phyloP scores from a whole-genome alignment of 2,329 filamentous ascomycete species.

The Microsporum ferrugineum region DNA sequence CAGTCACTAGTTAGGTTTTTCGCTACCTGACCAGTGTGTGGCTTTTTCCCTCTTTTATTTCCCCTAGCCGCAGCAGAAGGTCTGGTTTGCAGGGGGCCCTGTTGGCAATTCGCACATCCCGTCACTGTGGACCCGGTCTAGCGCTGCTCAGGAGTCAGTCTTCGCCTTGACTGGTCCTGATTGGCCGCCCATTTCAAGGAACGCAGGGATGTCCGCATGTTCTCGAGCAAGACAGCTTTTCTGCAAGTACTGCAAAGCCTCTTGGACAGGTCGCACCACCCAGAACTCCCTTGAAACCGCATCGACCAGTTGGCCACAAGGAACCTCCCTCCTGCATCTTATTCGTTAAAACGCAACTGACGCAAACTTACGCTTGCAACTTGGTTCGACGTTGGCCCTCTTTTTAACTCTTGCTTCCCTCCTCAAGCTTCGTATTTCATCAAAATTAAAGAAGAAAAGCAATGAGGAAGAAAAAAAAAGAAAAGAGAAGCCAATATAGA shows the following conservation, averaged over 20 bases:
- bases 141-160: background rate
- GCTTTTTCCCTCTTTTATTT: no score
- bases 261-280: background rate
- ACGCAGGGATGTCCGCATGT: constrained; percentile 7
- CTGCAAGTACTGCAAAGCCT: background rate
- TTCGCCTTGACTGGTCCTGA: background rate
- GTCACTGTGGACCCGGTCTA: background rate
- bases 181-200: constrained; percentile 9
- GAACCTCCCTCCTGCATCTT: no score
- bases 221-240: background rate
- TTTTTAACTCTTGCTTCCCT: no score
- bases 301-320: background rate
- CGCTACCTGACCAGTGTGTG: no score
- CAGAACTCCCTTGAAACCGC: background rate
- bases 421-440: no score
- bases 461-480: no score
- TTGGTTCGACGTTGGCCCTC: no score
- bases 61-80: no score
- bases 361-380: no score
- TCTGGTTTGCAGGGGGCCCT: background rate
- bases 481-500: background rate
- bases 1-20: no score
- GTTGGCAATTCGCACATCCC: background rate
- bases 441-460: no score
- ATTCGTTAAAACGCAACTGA: no score